phyloP scores from a whole-genome alignment of 2,329 filamentous ascomycete species.

The Aspergillus sp. region DNA sequence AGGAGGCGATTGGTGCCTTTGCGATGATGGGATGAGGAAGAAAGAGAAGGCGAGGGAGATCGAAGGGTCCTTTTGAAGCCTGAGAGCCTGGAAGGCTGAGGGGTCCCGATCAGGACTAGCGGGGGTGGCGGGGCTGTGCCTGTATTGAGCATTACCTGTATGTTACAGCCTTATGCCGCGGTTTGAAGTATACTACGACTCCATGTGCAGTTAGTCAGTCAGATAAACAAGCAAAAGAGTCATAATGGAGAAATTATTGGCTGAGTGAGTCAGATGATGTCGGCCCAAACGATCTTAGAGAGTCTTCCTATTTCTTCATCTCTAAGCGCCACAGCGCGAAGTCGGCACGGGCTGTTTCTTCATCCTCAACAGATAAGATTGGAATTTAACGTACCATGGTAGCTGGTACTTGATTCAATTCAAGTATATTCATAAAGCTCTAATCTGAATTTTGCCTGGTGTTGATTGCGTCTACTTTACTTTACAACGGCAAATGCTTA shows the following conservation, averaged over 20 bases:
- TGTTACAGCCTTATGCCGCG: neutral
- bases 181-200: neutral
- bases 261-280: slow-evolving; percentile 17
- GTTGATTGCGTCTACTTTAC: neutral
- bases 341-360: slow-evolving; percentile 18
- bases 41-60: neutral
- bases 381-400: neutral
- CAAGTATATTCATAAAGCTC: neutral
- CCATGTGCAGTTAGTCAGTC: neutral
- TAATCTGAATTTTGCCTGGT: neutral
- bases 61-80: slow-evolving; percentile 2
- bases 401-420: neutral
- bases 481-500: neutral
- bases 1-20: neutral
- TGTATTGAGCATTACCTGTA: neutral
- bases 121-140: neutral
- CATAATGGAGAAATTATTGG: neutral
- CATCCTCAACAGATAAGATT: slow-evolving; percentile 6
- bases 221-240: neutral
- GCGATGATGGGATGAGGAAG: neutral
- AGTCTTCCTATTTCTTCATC: slow-evolving; percentile 18
- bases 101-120: neutral
- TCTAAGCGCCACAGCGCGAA: slow-evolving; percentile 19
- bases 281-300: slow-evolving; percentile 16
- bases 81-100: neutral